phyloP scores from a whole-genome alignment of 2,329 filamentous ascomycete species.

The Arthrobotrys pseudoclavata region DNA sequence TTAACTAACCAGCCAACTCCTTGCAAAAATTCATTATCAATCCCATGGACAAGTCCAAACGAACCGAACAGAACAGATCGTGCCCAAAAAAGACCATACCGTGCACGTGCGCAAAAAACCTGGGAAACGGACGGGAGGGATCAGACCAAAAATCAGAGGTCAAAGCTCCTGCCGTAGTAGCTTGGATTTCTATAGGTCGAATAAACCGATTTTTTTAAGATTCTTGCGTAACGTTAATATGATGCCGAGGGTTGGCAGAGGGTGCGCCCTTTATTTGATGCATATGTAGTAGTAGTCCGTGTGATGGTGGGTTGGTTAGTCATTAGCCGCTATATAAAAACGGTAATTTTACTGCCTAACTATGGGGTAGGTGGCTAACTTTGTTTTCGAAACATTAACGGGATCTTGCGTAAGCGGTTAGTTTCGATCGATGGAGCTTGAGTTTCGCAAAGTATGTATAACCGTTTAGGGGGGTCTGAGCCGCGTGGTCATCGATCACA shows the following conservation, averaged over 20 bases:
- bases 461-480: background rate
- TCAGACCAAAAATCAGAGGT: conserved; percentile 2
- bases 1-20: background rate
- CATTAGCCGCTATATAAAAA: conserved; percentile 23
- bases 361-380: conserved; percentile 28
- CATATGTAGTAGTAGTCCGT: background rate
- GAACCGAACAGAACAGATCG: conserved; percentile 7
- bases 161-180: conserved; percentile 37
- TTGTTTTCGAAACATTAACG: background rate
- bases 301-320: background rate
- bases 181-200: conserved; percentile 2
- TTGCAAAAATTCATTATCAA: conserved; percentile 15
- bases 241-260: conserved; percentile 25
- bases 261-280: background rate
- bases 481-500: background rate
- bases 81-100: conserved; percentile 15
- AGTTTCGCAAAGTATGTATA: background rate
- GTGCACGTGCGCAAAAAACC: conserved; percentile 17
- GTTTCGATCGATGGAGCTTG: background rate
- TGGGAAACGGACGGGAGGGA: conserved; percentile 10
- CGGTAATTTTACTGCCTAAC: conserved; percentile 22
- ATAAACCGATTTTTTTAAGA: background rate
- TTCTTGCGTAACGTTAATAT: conserved; percentile 29
- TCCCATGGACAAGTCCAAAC: conserved; percentile 25
- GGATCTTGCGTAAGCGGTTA: background rate